Conservation (phyloP, 2,329 filamentous ascomycete genomes). For the Colletotrichum sp. region DNA sequence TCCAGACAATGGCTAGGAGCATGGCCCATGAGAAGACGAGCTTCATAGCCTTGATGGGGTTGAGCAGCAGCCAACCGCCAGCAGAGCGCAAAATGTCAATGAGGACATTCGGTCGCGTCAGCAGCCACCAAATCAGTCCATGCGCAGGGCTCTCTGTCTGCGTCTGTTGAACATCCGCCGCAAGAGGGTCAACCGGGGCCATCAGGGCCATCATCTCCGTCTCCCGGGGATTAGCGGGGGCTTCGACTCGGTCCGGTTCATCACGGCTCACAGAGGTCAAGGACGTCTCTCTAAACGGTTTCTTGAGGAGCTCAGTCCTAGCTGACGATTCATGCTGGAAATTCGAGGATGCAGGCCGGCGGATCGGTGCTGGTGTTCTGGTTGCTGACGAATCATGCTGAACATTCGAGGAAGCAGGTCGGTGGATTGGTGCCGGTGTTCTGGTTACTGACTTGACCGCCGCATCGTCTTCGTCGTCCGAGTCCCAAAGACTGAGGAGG, state of each 20-base stretch:
- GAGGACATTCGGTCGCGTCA: not conserved
- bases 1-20: not conserved
- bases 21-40: not conserved
- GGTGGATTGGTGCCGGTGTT: not conserved
- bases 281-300: not conserved
- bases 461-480: not conserved
- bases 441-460: not conserved
- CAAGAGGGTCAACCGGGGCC: not conserved
- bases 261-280: not conserved
- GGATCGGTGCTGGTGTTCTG: too few species aligned
- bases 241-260: not conserved
- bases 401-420: too few species aligned
- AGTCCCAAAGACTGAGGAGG: not conserved
- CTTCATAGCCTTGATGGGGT: not conserved
- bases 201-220: not conserved
- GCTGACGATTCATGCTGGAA: not conserved
- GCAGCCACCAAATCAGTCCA: not conserved
- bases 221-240: not conserved
- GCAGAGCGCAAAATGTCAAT: not conserved
- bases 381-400: too few species aligned
- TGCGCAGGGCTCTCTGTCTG: not conserved
- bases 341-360: not conserved
- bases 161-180: not conserved
- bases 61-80: not conserved
- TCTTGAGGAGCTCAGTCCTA: not conserved